These are phyloP conservation scores for Penicillium lagena DNA, from an alignment of 495 filamentous ascomycete genomes.

Conservation along the genomic window DNA sequence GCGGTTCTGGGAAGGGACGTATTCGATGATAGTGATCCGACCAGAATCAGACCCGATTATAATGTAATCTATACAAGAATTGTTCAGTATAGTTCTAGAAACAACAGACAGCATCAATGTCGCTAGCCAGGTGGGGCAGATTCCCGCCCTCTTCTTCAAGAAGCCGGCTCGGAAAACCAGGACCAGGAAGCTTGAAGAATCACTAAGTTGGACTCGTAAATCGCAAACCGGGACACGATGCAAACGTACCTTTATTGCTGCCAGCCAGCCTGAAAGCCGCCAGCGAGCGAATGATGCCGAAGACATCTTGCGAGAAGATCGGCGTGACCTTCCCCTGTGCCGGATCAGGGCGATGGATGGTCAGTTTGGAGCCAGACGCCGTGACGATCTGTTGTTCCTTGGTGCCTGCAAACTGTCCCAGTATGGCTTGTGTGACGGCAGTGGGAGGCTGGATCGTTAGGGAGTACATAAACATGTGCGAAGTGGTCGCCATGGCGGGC, in stretches of 20 bases:
- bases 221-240: constrained; percentile 30
- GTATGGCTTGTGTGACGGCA: constrained; percentile 78
- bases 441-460: constrained; percentile 89
- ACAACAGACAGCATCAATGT: constrained; percentile 26
- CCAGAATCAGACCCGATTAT: constrained; percentile 94
- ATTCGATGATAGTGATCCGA: constrained; percentile 90
- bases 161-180: constrained; percentile 26
- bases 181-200: constrained; percentile 70
- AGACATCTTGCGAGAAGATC: constrained; percentile 84
- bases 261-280: constrained; percentile 87
- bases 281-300: constrained; percentile 86
- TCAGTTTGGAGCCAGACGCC: constrained; percentile 82
- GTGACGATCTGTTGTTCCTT: constrained; percentile 97
- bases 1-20: constrained; percentile 75
- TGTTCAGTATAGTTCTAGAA: constrained; percentile 53
- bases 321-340: constrained; percentile 78
- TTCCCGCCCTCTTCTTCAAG: constrained; percentile 20
- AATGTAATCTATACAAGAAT: constrained; percentile 72
- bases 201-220: constrained; percentile 77
- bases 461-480: constrained; percentile 96
- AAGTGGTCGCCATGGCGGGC: constrained; percentile 87
- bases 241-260: constrained; percentile 87
- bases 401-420: constrained; percentile 89
- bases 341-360: constrained; percentile 80
- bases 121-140: constrained; percentile 35